phyloP scores from a whole-genome alignment of 1,284 basidiomycete species.

The Volvariella surrecta region DNA sequence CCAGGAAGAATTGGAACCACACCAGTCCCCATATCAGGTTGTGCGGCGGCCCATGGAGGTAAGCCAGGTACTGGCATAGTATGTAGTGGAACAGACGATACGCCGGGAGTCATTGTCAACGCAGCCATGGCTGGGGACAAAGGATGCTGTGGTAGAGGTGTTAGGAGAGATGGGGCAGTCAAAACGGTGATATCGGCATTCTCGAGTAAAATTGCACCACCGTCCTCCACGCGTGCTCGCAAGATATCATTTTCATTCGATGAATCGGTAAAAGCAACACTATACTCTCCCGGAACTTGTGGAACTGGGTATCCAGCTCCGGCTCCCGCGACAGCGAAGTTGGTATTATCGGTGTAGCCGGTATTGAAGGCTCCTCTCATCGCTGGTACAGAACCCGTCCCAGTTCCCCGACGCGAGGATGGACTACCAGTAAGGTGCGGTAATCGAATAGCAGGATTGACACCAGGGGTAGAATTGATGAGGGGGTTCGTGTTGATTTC shows the following conservation, averaged over 20 bases:
- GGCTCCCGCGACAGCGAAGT: neutral
- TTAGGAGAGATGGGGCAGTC: slow-evolving; percentile 26
- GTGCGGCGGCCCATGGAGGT: no score
- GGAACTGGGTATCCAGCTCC: neutral
- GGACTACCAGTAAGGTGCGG: slow-evolving; percentile 12
- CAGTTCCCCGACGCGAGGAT: slow-evolving; percentile 14
- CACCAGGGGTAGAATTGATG: slow-evolving; percentile 10
- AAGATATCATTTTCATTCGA: slow-evolving; percentile 38
- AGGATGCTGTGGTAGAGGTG: slow-evolving; percentile 1
- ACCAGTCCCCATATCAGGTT: neutral
- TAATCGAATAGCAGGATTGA: slow-evolving; percentile 10
- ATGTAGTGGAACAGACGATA: neutral
- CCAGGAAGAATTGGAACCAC: slow-evolving; percentile 16
- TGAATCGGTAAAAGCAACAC: slow-evolving; percentile 10
- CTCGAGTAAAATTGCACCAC: slow-evolving; percentile 53
- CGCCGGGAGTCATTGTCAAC: neutral
- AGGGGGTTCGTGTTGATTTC: slow-evolving; percentile 21
- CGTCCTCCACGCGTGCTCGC: slow-evolving; percentile 49
- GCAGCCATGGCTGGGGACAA: no score
- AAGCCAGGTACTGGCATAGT: neutral
- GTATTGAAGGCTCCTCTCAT: slow-evolving; percentile 36
- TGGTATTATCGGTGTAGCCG: neutral
- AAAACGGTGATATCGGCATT: slow-evolving; percentile 58
- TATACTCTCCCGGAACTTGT: neutral
- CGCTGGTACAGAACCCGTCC: slow-evolving; percentile 17